Evolutionary conservation across 305 asterid species (phyloP).

Genomic region (Ajuga reptans): DNA sequence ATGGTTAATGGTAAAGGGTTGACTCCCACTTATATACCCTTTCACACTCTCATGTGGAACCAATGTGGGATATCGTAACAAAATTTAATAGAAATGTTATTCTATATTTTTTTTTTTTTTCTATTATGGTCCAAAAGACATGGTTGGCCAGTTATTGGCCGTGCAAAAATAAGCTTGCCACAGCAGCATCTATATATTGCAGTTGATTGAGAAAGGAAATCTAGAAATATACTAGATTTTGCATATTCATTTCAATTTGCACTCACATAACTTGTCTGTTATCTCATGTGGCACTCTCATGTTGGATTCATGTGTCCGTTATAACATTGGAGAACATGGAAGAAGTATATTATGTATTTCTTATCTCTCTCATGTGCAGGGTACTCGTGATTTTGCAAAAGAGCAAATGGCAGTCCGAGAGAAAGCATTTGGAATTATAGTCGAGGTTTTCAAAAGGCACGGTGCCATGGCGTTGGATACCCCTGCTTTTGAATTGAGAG

Average conservation of each 20-base stretch:
- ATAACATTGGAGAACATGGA: neutral
- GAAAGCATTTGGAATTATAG: slow-evolving; percentile 51
- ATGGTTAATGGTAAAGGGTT: no score
- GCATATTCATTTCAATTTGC: neutral
- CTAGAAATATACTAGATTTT: neutral
- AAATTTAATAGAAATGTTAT: neutral
- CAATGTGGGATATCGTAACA: no score
- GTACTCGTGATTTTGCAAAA: slow-evolving; percentile 86
- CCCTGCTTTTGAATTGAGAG: slow-evolving; percentile 86
- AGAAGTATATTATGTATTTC: neutral
- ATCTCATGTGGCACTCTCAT: neutral
- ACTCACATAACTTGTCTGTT: neutral
- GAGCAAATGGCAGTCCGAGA: slow-evolving; percentile 85
- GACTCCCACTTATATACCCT: no score
- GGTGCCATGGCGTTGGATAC: slow-evolving; percentile 87
- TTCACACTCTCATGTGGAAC: no score
- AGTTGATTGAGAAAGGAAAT: neutral
- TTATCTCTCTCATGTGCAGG: slow-evolving; percentile 32
- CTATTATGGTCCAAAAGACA: neutral
- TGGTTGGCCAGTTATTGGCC: neutral
- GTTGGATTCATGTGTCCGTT: neutral
- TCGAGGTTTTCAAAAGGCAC: slow-evolving; percentile 71
- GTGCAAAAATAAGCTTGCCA: neutral
- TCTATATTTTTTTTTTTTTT: neutral
- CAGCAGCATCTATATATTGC: neutral